Evolutionary conservation across 2,329 filamentous ascomycete species (phyloP).

Genomic region (Beauveria sp.): DNA sequence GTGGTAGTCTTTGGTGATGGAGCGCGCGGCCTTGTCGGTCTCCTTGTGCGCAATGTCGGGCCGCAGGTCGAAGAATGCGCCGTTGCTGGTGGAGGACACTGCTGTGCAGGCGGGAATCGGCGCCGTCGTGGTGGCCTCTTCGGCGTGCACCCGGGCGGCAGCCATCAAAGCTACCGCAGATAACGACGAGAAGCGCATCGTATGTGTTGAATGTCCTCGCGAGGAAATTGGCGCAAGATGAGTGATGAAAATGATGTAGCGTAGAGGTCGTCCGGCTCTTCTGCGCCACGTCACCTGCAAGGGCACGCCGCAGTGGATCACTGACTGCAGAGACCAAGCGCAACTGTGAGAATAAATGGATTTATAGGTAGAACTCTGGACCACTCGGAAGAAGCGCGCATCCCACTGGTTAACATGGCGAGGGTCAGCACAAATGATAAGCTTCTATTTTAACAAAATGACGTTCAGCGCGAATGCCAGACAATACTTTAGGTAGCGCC

Average conservation of each 20-base stretch:
- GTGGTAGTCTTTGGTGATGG: constrained; percentile 45
- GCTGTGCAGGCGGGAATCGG: constrained; percentile 46
- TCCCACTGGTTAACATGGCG: not conserved
- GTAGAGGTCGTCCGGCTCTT: not conserved
- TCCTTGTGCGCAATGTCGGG: constrained; percentile 42
- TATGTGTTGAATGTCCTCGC: not conserved
- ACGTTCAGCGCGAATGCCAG: not conserved
- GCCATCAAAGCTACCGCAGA: constrained; percentile 23
- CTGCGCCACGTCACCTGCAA: constrained; percentile 4
- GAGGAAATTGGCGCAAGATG: not conserved
- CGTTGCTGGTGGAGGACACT: constrained; percentile 44
- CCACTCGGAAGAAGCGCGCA: too few species aligned
- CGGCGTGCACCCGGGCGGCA: constrained; percentile 25
- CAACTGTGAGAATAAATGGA: too few species aligned
- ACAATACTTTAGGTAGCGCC: not conserved
- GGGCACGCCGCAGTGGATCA: not conserved
- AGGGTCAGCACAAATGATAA: not conserved
- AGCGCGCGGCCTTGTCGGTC: constrained; percentile 35
- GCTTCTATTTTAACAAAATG: not conserved
- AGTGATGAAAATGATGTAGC: not conserved
- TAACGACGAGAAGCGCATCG: constrained; percentile 21
- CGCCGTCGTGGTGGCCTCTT: constrained; percentile 33
- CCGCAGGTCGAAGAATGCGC: constrained; percentile 52
- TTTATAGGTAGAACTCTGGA: too few species aligned
- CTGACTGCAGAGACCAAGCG: too few species aligned